phyloP scores from a whole-genome alignment of 108 stramenopile species.

The Fragilaria crotonensis region DNA sequence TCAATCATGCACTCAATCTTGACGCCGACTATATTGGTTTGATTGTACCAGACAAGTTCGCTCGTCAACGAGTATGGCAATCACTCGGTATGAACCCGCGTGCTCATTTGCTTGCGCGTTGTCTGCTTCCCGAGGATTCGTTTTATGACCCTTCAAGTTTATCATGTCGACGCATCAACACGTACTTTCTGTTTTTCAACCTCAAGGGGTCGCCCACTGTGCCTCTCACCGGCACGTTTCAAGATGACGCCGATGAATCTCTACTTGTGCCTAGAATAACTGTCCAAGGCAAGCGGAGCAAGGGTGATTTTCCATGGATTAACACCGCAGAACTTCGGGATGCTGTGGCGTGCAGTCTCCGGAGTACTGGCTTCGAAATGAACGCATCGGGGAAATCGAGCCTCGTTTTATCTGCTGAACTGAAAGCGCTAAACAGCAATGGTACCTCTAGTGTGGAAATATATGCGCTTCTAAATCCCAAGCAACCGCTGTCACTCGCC shows the following conservation, averaged over 20 bases:
- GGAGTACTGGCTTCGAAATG: background rate
- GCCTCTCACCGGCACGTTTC: background rate
- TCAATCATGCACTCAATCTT: constrained; percentile 24
- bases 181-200: constrained; percentile 25
- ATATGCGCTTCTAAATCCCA: constrained; percentile 27
- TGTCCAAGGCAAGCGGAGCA: constrained; percentile 21
- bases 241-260: too few relatives aligned
- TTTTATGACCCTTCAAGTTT: constrained; percentile 27
- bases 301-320: constrained; percentile 18
- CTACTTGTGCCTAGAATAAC: too few relatives aligned
- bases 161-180: constrained; percentile 21
- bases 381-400: background rate
- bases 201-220: background rate
- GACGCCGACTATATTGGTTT: constrained; percentile 20
- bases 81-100: constrained; percentile 18
- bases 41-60: constrained; percentile 36
- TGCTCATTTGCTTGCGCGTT: constrained; percentile 19
- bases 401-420: background rate
- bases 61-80: constrained; percentile 19
- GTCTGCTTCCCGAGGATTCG: constrained; percentile 27
- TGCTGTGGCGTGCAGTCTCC: constrained; percentile 15
- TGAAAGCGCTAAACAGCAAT: background rate
- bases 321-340: constrained; percentile 19
- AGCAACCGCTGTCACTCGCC: constrained; percentile 24
- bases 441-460: constrained; percentile 13